A percentile compares a stretch with the other conserved stretches of the same genome.
phyloP scores from a whole-genome alignment of 768 basidiomycete genomes.

The Xanthoconium stramineum region DNA sequence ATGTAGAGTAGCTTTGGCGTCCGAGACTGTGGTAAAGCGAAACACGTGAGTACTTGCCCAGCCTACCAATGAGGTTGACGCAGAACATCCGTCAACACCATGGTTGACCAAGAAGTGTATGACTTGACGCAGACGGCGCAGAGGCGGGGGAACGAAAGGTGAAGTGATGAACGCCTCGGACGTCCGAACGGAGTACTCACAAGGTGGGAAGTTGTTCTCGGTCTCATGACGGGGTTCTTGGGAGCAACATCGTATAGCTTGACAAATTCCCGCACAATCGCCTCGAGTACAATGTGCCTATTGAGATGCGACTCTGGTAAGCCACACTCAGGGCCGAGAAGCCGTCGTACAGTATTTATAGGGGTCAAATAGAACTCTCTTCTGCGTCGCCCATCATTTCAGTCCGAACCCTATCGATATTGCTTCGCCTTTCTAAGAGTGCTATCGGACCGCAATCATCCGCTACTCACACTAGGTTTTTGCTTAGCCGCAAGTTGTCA shows the following conservation, averaged over 20 bases:
- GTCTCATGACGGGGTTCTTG: slow-evolving; percentile 80
- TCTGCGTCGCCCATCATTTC: too few species aligned
- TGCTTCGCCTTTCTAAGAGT: too few species aligned
- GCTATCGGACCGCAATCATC: too few species aligned
- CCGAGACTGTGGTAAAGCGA: background rate
- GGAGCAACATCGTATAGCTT: slow-evolving; percentile 76
- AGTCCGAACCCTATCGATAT: too few species aligned
- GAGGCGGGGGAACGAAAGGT: background rate
- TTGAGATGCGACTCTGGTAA: too few species aligned
- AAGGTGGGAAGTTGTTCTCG: slow-evolving; percentile 58
- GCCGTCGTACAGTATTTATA: too few species aligned
- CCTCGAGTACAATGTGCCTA: too few species aligned
- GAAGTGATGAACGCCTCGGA: background rate
- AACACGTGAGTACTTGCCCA: background rate
- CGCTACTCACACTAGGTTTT: background rate
- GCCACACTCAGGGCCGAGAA: too few species aligned
- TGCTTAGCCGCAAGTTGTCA: slow-evolving; percentile 25
- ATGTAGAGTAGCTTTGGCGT: slow-evolving; percentile 41
- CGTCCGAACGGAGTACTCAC: slow-evolving; percentile 44
- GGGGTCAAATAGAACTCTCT: too few species aligned
- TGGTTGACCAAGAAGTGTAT: slow-evolving; percentile 67
- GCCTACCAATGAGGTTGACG: slow-evolving; percentile 86
- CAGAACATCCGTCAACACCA: slow-evolving; percentile 84
- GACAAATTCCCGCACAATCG: too few species aligned
- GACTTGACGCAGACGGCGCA: slow-evolving; percentile 83